phyloP scores from a whole-genome alignment of 2,329 filamentous ascomycete species.

The Berkeleyomyces basicola region DNA sequence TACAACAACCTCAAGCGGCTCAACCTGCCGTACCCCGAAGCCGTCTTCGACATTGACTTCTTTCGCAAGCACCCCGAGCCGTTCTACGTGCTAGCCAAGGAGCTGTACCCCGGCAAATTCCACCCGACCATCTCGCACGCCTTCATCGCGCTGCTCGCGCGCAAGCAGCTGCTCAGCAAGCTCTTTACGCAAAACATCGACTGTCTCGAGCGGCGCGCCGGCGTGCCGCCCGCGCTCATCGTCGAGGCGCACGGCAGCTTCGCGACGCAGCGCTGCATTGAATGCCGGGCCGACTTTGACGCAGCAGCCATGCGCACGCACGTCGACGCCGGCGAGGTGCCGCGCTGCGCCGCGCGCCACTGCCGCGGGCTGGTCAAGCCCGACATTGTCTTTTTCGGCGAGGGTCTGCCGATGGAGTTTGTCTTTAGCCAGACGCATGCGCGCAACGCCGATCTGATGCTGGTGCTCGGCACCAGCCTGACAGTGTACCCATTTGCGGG shows the following conservation, averaged over 20 bases:
- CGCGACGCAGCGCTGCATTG: slow-evolving; percentile 77
- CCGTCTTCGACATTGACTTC: slow-evolving; percentile 84
- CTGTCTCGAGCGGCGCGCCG: slow-evolving; percentile 75
- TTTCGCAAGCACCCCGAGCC: slow-evolving; percentile 72
- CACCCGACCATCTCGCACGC: slow-evolving; percentile 77
- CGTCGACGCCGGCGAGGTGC: slow-evolving; percentile 51
- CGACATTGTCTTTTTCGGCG: slow-evolving; percentile 89
- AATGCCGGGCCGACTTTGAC: slow-evolving; percentile 59
- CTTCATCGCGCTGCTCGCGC: slow-evolving; percentile 68
- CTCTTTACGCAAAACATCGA: slow-evolving; percentile 98
- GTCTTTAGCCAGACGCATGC: slow-evolving; percentile 28
- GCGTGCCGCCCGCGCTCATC: slow-evolving; percentile 64
- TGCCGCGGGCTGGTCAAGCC: slow-evolving; percentile 80
- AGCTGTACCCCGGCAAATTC: slow-evolving; percentile 82
- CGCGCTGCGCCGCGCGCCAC: slow-evolving; percentile 41
- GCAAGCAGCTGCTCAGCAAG: slow-evolving; percentile 64
- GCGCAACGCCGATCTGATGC: slow-evolving; percentile 51
- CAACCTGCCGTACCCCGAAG: slow-evolving; percentile 75
- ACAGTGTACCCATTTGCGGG: slow-evolving; percentile 79
- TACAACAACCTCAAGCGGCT: slow-evolving; percentile 83
- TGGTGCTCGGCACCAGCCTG: slow-evolving; percentile 80
- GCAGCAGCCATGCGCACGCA: slow-evolving; percentile 56
- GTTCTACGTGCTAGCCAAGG: slow-evolving; percentile 83
- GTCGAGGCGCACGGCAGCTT: slow-evolving; percentile 95
- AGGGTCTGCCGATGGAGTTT: slow-evolving; percentile 35